Evolutionary conservation across 768 basidiomycete genomes (phyloP).

Genomic region (Mycena crocata): DNA sequence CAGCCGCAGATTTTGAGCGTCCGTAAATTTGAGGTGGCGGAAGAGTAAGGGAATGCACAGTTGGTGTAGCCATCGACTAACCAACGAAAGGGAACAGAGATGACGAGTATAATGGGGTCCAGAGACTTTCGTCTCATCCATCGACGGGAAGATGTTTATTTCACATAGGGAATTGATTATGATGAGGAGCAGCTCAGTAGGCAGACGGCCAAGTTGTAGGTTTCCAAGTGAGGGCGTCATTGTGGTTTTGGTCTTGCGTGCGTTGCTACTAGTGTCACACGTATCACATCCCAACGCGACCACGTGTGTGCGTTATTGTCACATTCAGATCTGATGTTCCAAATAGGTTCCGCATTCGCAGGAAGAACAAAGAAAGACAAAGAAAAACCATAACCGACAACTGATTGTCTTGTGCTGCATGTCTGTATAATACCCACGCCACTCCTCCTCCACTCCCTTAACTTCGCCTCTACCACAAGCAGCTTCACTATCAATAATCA

Average conservation of each 20-base stretch:
- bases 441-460: too few relatives aligned
- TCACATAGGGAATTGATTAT: conserved; percentile 1
- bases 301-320: not conserved
- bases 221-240: too few relatives aligned
- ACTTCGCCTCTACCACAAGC: too few relatives aligned
- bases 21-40: conserved; percentile 2
- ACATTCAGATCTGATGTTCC: too few relatives aligned
- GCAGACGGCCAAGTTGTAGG: conserved; percentile 5
- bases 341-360: too few relatives aligned
- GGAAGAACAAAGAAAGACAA: too few relatives aligned
- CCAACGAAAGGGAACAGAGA: conserved; percentile 14
- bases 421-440: too few relatives aligned
- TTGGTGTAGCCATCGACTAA: not conserved
- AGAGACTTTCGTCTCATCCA: not conserved
- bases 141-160: not conserved
- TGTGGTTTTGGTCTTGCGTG: not conserved
- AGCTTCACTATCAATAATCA: too few relatives aligned
- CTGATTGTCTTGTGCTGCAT: too few relatives aligned
- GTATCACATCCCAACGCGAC: not conserved
- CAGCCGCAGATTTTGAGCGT: not conserved
- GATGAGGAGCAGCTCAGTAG: conserved; percentile 20
- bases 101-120: not conserved
- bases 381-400: too few relatives aligned
- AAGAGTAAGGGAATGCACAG: conserved; percentile 16
- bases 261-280: not conserved